Percentiles rank a stretch among this genome's conserved stretches.
phyloP scores from a whole-genome alignment of 257 asterid genomes.

The Lycium ferocissimum region DNA sequence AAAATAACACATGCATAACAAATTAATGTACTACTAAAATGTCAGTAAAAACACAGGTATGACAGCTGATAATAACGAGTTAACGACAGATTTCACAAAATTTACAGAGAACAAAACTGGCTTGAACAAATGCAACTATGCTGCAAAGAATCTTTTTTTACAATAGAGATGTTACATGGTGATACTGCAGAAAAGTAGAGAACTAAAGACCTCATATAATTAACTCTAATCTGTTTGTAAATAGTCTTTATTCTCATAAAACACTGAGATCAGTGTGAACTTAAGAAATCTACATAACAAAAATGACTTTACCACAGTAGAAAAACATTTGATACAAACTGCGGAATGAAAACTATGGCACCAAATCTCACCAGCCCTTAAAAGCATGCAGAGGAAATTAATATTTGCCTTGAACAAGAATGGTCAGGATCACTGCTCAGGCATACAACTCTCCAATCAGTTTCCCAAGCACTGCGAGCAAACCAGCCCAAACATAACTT shows the following conservation, averaged over 20 bases:
- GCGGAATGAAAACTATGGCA: neutral
- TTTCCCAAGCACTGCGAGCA: neutral
- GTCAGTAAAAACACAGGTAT: neutral
- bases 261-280: neutral
- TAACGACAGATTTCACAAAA: neutral
- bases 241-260: constrained; percentile 20
- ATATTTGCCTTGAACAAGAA: neutral
- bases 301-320: constrained; percentile 4
- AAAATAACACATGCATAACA: neutral
- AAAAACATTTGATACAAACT: constrained; percentile 7
- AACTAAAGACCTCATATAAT: constrained; percentile 4
- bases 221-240: neutral
- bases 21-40: neutral
- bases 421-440: neutral
- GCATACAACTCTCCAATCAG: neutral
- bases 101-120: neutral
- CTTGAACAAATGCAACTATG: neutral
- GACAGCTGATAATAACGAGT: neutral
- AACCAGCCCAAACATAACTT: neutral
- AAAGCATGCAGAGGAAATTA: neutral
- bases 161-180: constrained; percentile 2
- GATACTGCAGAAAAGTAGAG: constrained; percentile 1
- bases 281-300: constrained; percentile 22
- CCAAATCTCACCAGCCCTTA: neutral
- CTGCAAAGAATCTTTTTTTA: neutral